A percentile compares a stretch with the other conserved stretches of the same genome.
Conservation (phyloP, 2,329 filamentous ascomycete species). For the Trichoderma sp. region DNA sequence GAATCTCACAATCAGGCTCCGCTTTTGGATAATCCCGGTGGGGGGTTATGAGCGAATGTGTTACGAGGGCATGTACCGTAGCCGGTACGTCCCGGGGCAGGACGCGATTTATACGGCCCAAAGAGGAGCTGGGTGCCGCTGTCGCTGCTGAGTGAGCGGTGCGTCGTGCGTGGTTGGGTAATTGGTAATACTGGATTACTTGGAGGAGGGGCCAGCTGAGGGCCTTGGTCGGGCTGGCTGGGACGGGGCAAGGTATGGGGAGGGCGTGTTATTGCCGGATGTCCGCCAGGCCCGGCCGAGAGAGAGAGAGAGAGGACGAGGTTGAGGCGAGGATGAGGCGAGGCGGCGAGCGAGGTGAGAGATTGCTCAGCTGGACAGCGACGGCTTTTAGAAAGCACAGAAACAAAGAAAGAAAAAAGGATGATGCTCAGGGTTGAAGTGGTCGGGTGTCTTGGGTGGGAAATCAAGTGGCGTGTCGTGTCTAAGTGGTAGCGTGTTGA, state of each 20-base stretch:
- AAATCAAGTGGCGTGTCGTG: conserved; percentile 3
- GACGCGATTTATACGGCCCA: conserved; percentile 12
- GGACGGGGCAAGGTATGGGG: conserved; percentile 14
- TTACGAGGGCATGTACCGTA: conserved; percentile 14
- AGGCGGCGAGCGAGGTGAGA: background rate
- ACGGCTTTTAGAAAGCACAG: background rate
- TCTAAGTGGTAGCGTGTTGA: conserved; percentile 10
- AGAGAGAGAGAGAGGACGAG: background rate
- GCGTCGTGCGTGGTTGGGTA: conserved; percentile 17
- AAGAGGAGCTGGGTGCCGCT: conserved; percentile 12
- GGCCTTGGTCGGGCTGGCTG: conserved; percentile 7
- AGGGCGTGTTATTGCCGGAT: conserved; percentile 20
- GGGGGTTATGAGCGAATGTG: conserved; percentile 10
- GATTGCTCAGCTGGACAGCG: background rate
- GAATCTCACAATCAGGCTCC: conserved; percentile 27
- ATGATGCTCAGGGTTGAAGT: background rate
- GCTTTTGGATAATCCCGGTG: conserved; percentile 25
- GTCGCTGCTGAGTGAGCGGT: conserved; percentile 24
- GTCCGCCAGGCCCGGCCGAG: conserved; percentile 22
- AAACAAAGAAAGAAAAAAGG: background rate
- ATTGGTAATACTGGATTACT: conserved; percentile 23
- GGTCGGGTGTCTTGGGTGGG: background rate
- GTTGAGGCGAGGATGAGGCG: background rate
- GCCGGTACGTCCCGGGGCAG: conserved; percentile 12
- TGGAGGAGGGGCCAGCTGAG: conserved; percentile 10